Evolutionary conservation across 345 rosid species (phyloP).

Genomic region (Triadica sebifera): DNA sequence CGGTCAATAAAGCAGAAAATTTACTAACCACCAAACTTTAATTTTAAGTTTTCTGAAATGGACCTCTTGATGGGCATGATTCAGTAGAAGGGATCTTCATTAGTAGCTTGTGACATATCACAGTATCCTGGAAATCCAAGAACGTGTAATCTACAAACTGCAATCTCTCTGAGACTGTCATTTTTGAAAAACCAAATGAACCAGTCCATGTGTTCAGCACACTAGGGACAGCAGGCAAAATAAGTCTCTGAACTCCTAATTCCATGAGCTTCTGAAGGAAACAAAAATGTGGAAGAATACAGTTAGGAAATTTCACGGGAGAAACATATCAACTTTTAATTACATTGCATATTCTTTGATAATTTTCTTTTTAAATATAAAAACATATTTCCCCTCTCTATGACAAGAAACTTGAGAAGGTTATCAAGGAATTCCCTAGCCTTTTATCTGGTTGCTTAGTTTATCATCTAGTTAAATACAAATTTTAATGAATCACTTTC

Average conservation of each 20-base stretch:
- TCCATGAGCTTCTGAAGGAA: slow-evolving; percentile 50
- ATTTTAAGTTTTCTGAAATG: not conserved
- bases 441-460: not conserved
- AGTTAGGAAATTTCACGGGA: not conserved
- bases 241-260: slow-evolving; percentile 69
- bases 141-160: slow-evolving; percentile 48
- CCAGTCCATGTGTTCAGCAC: slow-evolving; percentile 62
- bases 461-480: not conserved
- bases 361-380: not conserved
- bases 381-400: not conserved
- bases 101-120: slow-evolving; percentile 63
- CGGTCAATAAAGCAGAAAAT: not conserved
- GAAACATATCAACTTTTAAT: not conserved
- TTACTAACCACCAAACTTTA: not conserved
- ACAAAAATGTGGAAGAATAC: not conserved
- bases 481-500: not conserved
- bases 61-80: slow-evolving; percentile 34
- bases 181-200: slow-evolving; percentile 70
- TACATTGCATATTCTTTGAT: not conserved
- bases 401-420: not conserved
- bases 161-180: slow-evolving; percentile 51
- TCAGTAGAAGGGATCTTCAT: slow-evolving; percentile 23
- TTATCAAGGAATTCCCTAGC: not conserved
- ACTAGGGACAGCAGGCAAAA: slow-evolving; percentile 72
- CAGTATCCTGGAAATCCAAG: slow-evolving; percentile 68